Conservation (phyloP, 768 basidiomycete genomes). For the Rhizopogon vulgaris region DNA sequence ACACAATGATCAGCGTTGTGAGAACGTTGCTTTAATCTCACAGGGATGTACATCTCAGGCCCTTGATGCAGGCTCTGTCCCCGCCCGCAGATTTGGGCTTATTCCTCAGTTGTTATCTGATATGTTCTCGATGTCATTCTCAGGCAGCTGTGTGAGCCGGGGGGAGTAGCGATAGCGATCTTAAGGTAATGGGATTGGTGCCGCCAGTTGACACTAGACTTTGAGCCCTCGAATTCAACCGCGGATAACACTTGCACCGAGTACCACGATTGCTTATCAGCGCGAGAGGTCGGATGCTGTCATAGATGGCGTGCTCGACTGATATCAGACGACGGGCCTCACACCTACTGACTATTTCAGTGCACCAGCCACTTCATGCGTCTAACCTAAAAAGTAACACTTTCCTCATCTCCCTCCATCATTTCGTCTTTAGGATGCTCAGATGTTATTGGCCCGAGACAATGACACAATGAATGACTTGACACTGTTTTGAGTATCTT, state of each 20-base stretch:
- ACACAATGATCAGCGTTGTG: slow-evolving; percentile 3
- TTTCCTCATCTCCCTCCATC: background rate
- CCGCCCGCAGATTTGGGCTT: background rate
- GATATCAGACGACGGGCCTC: background rate
- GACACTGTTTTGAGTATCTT: background rate
- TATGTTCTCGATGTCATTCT: background rate
- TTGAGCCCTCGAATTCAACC: background rate
- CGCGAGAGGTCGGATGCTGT: background rate
- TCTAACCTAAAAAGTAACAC: background rate
- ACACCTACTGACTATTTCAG: background rate
- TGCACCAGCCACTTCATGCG: background rate
- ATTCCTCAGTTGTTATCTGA: background rate
- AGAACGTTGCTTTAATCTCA: slow-evolving; percentile 1
- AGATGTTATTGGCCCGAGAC: no score
- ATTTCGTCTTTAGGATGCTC: background rate
- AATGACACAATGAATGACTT: background rate
- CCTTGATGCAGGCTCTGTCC: background rate
- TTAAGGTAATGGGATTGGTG: background rate
- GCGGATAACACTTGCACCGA: background rate
- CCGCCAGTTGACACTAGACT: background rate
- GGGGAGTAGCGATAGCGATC: background rate
- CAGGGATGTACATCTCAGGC: background rate
- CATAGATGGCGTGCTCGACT: background rate
- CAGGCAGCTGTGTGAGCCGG: background rate
- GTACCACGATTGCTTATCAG: background rate